Base-by-base conservation (phyloP, 306 rosid species). In the Prunus kanzakura region DNA sequence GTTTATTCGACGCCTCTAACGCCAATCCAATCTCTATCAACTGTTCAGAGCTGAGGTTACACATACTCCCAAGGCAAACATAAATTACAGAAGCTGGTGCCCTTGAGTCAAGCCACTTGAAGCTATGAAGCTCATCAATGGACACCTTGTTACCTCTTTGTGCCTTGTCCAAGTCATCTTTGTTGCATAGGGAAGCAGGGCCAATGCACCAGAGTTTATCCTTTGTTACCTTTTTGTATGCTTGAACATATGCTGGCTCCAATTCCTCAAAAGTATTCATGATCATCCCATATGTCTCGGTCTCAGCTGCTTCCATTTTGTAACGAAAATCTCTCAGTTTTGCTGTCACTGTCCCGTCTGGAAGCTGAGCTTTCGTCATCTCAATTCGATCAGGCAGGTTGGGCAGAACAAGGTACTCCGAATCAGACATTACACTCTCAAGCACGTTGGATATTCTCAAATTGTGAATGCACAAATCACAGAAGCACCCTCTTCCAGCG, bases 21-120 rank as follows among this genome's bases (percentile, higher is more conserved):
- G 88, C 95, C 72, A 88, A 49, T 8, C 86, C 89, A 9, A 91
- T 64, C 81, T 89, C 90, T 32, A 75, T 74, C 65, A 89, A 69
- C 4, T 89, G 91, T 55, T 79, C 23, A 25, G 86, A 14, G 22
- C 54, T 49, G 8, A 86, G 82, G 4, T 83, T 82, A 55, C 89
- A 83, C 12, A 89, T 51, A 79, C 94, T 91, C 76, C 97, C 97
- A 51, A 91, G 83, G 29, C 92, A 91, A 12, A 65, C 92, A 73
- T 87, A 91, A 3, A 91, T 13, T 29, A 86, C 93, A 11, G 87
- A 81, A 7, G 74, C 49, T 3, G 72, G 75, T 41, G 81, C 27
- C 38, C 83, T 82, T 11, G 62, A 76, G 76, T 88, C 84, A 5
- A 88, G 84, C 92, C 92, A 91, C 15, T 86, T 62, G 63, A 89